A percentile compares a stretch with the other conserved stretches of the same genome.
Conservation (phyloP, 75 land plant species). For the Picea glauca region DNA sequence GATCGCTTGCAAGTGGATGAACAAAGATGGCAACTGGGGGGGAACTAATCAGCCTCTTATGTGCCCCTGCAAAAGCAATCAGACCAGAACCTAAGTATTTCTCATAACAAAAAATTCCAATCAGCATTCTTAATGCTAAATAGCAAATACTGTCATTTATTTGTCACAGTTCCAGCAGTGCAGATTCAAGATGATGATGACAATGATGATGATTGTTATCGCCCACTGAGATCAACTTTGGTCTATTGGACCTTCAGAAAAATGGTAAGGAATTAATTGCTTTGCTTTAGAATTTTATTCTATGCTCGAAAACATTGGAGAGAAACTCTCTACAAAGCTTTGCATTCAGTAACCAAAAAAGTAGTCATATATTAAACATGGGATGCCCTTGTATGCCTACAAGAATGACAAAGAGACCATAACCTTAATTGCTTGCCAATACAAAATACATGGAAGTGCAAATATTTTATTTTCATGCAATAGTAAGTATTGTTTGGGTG, state of each 20-base stretch:
- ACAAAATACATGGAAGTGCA: neutral
- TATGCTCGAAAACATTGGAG: neutral
- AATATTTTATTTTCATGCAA: neutral
- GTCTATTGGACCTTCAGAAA: too few relatives aligned
- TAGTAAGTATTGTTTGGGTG: neutral
- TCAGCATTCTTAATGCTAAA: constrained; percentile 3
- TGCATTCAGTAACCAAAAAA: neutral
- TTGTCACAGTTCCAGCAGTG: neutral
- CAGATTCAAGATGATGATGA: neutral
- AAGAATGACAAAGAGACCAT: neutral
- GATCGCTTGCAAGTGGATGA: constrained; percentile 83
- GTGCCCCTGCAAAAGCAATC: constrained; percentile 48
- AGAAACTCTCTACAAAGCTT: neutral
- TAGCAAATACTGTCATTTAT: neutral
- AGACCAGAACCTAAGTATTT: neutral
- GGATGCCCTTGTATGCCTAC: neutral
- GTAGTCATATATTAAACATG: neutral
- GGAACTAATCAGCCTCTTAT: constrained; percentile 73
- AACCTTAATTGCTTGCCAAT: neutral
- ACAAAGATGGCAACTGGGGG: constrained; percentile 94
- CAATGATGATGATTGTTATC: too few relatives aligned
- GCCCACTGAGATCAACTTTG: too few relatives aligned
- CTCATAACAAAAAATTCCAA: neutral
- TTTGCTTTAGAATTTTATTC: neutral
- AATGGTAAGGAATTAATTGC: too few relatives aligned